Percentiles rank a stretch among this genome's conserved stretches.
Conservation (phyloP, 148 eudicot genomes). For the Bassia scoparia region DNA sequence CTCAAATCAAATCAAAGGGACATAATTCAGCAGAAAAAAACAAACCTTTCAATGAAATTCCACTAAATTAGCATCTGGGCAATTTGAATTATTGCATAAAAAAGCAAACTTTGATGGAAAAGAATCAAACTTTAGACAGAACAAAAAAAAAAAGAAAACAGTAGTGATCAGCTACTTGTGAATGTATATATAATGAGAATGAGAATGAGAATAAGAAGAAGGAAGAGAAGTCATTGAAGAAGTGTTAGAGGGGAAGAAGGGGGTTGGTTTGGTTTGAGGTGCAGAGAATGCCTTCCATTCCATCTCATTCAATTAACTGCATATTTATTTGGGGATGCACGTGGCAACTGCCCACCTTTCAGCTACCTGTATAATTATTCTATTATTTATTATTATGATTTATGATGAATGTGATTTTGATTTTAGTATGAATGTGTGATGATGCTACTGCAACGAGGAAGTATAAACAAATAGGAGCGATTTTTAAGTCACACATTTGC, state of each 20-base stretch:
- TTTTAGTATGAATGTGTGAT: neutral
- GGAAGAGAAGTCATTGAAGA: neutral
- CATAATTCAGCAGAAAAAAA: neutral
- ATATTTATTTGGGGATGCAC: constrained; percentile 26
- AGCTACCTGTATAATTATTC: constrained; percentile 19
- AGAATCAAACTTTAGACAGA: neutral
- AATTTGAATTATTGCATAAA: neutral
- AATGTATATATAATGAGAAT: neutral
- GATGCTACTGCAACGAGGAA: neutral
- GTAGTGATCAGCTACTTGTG: neutral
- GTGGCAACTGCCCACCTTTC: constrained; percentile 29
- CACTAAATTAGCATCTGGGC: constrained; percentile 8
- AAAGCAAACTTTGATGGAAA: neutral
- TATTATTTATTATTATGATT: neutral
- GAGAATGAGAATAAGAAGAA: neutral
- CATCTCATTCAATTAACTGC: constrained; percentile 14
- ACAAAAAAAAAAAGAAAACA: no score
- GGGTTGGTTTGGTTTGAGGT: constrained; percentile 32
- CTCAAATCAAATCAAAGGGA: neutral
- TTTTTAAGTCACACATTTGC: no score
- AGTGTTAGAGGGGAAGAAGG: neutral
- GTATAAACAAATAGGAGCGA: no score
- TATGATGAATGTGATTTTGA: neutral
- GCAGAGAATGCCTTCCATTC: neutral
- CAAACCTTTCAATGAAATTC: neutral